Base-by-base conservation (phyloP, 1,139 yeast species). In the Saccharomyces hybrid region DNA sequence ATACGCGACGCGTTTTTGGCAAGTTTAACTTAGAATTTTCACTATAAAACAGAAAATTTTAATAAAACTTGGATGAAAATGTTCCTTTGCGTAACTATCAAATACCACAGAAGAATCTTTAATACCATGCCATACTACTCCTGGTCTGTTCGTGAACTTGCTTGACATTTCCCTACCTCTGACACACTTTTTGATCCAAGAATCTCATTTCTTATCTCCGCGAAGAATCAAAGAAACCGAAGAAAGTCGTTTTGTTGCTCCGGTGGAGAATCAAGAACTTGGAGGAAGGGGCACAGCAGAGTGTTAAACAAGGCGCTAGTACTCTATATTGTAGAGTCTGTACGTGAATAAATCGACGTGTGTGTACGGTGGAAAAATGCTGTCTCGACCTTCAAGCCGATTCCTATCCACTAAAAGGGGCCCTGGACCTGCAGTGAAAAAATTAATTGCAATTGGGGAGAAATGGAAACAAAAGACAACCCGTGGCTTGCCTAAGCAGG, bases 381-480 rank as follows among this genome's bases (percentile, higher is more conserved):
- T 38, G 26, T 25, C n/a, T 46, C 48, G 31, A 26, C 25, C 48
- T 46, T 27, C 31, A 46, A 26, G 31, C 25, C 48, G 48, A 16
- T 46, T 46, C 14, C 14, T 26, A 46, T 26, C 48, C 20, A 27
- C 31, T 26, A 20, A 26, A 25, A n/a, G 14, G 25, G 44, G 48
- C 20, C 42, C 49, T 20, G 47, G 46, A 5, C 32, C 11, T 26
- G 27, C 16, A 14, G 26, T 50, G 9, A 32, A 27, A 34, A 54
- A 34, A 16, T 46, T 68, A 32, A 51, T 59, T 8, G 56, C 58
- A 42, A 50, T 66, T 29, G 63, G 64, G 31, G 55, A 60, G 11
- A 66, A 64, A 59, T 68, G 71, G 71, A 61, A 61, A 46, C 47
- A 53, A 1, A 61, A 57, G 49, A 66, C 67, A 3, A 41, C 60